Evolutionary conservation across 441 rosid genomes (phyloP).

Genomic region (Jatropha podagrica): DNA sequence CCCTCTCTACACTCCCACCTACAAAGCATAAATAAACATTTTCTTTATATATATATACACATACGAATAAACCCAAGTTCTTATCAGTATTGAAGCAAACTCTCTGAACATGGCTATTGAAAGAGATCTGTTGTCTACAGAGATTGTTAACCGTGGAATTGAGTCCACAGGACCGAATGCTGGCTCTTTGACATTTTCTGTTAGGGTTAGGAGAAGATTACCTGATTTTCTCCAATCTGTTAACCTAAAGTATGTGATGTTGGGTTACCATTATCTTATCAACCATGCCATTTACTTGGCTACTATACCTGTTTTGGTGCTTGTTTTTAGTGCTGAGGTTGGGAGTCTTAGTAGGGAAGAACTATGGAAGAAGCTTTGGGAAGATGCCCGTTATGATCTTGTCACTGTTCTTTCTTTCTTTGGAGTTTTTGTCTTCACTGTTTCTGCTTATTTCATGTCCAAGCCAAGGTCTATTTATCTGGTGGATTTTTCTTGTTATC

Average conservation of each 20-base stretch:
- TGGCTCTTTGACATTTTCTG: conserved; percentile 79
- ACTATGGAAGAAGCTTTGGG: conserved; percentile 78
- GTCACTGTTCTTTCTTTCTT: conserved; percentile 63
- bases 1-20: conserved; percentile 40
- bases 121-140: conserved; percentile 79
- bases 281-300: conserved; percentile 86
- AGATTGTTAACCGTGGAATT: conserved; percentile 83
- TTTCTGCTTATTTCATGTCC: conserved; percentile 74
- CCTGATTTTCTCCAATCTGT: conserved; percentile 96
- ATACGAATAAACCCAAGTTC: not conserved
- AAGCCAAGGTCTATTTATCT: conserved; percentile 83
- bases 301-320: conserved; percentile 70
- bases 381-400: conserved; percentile 65
- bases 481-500: conserved; percentile 74
- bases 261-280: conserved; percentile 86
- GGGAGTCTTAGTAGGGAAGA: conserved; percentile 79
- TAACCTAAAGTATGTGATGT: conserved; percentile 82
- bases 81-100: not conserved
- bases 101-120: conserved; percentile 45
- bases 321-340: conserved; percentile 81
- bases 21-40: conserved; percentile 7
- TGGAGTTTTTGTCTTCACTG: conserved; percentile 63
- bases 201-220: conserved; percentile 72
- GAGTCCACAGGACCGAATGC: conserved; percentile 88
- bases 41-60: conserved; percentile 6